A percentile compares a stretch with the other conserved stretches of the same genome.
These are phyloP conservation scores for Purpureocillium lavendulum DNA, from an alignment of 2,329 filamentous ascomycete species.

Conservation along the genomic window DNA sequence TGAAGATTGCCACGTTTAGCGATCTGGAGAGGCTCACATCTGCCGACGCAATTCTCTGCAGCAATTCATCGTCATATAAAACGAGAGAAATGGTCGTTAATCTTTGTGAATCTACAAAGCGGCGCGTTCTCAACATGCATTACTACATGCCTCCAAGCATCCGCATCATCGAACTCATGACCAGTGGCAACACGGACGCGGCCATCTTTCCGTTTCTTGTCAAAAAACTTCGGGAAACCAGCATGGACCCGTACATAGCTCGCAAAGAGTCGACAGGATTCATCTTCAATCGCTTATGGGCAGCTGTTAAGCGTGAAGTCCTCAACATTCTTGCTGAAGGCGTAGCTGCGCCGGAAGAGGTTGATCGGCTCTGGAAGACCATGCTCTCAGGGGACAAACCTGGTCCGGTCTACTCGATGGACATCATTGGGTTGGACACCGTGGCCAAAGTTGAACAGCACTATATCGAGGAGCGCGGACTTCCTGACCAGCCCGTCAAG, in stretches of 20 bases:
- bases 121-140: constrained; percentile 39
- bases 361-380: constrained; percentile 38
- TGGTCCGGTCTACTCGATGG: constrained; percentile 27
- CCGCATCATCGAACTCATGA: constrained; percentile 46
- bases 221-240: constrained; percentile 28
- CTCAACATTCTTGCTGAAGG: constrained; percentile 40
- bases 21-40: constrained; percentile 34
- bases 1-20: constrained; percentile 40
- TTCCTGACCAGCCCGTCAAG: constrained; percentile 31
- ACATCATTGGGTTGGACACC: constrained; percentile 42
- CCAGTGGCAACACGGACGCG: constrained; percentile 31
- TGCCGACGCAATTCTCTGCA: constrained; percentile 37
- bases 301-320: constrained; percentile 44
- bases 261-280: constrained; percentile 42
- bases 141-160: constrained; percentile 40
- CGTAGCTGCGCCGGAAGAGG: constrained; percentile 37
- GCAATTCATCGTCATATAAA: constrained; percentile 45
- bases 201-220: constrained; percentile 36
- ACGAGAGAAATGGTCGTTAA: constrained; percentile 37
- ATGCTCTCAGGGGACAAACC: constrained; percentile 21
- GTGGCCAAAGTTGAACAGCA: constrained; percentile 44
- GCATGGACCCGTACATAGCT: constrained; percentile 30
- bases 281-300: constrained; percentile 49
- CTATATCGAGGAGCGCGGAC: constrained; percentile 39
- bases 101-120: constrained; percentile 25